Conservation (phyloP, 2,329 filamentous ascomycete genomes). For the Arachnopeziza araneosa region DNA sequence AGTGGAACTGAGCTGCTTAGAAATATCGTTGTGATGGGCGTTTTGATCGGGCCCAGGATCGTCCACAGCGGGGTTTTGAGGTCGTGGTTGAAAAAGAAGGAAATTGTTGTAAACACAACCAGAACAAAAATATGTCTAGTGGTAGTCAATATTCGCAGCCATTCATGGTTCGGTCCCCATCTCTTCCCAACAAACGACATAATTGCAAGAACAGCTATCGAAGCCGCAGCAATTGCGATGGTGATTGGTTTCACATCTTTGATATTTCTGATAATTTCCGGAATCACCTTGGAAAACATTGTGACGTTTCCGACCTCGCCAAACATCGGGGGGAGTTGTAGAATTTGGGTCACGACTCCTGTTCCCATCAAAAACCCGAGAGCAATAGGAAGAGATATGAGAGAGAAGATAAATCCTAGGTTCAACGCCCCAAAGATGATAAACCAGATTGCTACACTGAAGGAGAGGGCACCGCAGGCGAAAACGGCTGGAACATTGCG, state of each 20-base stretch:
- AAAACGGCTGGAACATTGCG: constrained; percentile 46
- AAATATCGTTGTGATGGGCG: constrained; percentile 40
- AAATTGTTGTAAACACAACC: constrained; percentile 56
- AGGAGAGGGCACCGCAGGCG: constrained; percentile 54
- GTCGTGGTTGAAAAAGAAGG: constrained; percentile 54
- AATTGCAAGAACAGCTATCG: constrained; percentile 48
- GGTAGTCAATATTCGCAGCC: constrained; percentile 52
- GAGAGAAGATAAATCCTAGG: constrained; percentile 60
- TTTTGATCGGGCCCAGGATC: constrained; percentile 50
- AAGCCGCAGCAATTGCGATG: constrained; percentile 52
- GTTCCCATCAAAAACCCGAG: constrained; percentile 61
- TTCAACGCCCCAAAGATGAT: constrained; percentile 55
- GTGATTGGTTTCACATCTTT: constrained; percentile 45
- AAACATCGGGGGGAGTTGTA: constrained; percentile 44
- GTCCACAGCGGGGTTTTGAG: constrained; percentile 43
- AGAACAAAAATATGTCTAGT: constrained; percentile 56
- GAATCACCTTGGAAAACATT: constrained; percentile 51
- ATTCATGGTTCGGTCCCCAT: constrained; percentile 52
- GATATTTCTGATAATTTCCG: constrained; percentile 52
- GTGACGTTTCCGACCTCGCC: constrained; percentile 40
- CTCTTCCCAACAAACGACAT: constrained; percentile 53
- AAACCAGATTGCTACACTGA: constrained; percentile 58
- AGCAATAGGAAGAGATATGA: constrained; percentile 59
- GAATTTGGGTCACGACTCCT: constrained; percentile 59
- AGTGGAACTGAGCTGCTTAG: constrained; percentile 31